phyloP scores from a whole-genome alignment of 2,329 filamentous ascomycete species.

The Colletotrichum theobromicola region DNA sequence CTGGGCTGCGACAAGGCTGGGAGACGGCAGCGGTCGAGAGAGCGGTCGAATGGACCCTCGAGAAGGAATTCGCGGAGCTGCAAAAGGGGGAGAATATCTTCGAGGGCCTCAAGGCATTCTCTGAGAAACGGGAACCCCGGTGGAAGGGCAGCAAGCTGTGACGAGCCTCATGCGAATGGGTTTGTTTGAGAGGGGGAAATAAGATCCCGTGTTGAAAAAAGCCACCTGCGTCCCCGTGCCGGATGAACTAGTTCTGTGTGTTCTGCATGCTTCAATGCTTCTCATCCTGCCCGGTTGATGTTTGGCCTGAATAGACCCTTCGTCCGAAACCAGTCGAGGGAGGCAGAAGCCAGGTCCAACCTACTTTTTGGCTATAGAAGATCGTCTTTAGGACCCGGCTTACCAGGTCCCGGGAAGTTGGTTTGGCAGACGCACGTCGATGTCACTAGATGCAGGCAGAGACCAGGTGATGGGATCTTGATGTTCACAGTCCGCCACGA shows the following conservation, averaged over 20 bases:
- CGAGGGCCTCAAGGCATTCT: constrained; percentile 32
- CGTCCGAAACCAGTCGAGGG: neutral
- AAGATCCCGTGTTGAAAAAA: neutral
- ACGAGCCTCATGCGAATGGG: neutral
- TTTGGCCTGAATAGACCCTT: neutral
- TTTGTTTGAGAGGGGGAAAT: neutral
- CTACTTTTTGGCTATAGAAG: neutral
- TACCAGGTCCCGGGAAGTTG: neutral
- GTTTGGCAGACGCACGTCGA: neutral
- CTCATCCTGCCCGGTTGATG: neutral
- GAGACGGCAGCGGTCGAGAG: constrained; percentile 45
- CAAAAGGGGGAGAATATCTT: constrained; percentile 33
- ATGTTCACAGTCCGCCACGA: neutral
- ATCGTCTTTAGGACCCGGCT: neutral
- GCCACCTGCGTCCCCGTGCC: neutral
- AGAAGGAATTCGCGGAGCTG: constrained; percentile 34
- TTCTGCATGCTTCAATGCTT: neutral
- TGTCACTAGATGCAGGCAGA: neutral
- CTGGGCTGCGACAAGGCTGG: constrained; percentile 41
- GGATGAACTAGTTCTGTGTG: neutral
- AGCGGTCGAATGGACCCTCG: constrained; percentile 30
- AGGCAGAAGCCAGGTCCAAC: neutral
- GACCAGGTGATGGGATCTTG: neutral
- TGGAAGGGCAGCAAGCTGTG: constrained; percentile 32
- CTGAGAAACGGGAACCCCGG: constrained; percentile 31